Conservation (phyloP, 2,329 filamentous ascomycete genomes). For the Epichloe scottii region DNA sequence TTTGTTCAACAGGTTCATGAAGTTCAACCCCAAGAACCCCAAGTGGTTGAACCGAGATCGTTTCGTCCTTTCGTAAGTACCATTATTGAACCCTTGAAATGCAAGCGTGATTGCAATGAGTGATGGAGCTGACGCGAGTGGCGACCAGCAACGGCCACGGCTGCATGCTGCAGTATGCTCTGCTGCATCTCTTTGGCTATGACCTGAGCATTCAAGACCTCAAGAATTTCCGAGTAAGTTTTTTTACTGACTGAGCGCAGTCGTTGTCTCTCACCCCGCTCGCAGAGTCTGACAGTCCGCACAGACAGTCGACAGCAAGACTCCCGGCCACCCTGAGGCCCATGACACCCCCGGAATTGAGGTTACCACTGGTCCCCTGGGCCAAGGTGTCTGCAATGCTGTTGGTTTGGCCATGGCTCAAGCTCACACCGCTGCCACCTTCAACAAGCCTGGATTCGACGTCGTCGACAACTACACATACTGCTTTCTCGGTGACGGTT, state of each 20-base stretch:
- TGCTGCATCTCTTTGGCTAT: conserved; percentile 95
- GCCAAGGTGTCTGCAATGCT: conserved; percentile 93
- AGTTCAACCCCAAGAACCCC: conserved; percentile 98
- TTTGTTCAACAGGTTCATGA: conserved; percentile 98
- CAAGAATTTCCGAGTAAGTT: conserved; percentile 87
- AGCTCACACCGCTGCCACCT: conserved; percentile 76
- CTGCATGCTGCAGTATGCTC: conserved; percentile 98
- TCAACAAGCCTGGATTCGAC: conserved; percentile 93
- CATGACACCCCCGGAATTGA: conserved; percentile 95
- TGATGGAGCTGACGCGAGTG: conserved; percentile 1
- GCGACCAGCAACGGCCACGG: conserved; percentile 78
- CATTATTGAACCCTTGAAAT: not conserved
- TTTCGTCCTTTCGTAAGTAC: conserved; percentile 93
- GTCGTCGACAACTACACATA: conserved; percentile 96
- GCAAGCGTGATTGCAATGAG: not conserved
- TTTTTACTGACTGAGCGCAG: not conserved
- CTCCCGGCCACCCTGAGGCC: conserved; percentile 89
- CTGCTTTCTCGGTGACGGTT: conserved; percentile 93
- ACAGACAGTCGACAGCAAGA: conserved; percentile 54
- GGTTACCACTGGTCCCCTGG: conserved; percentile 94
- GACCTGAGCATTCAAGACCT: conserved; percentile 76
- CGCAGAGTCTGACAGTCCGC: conserved; percentile 2
- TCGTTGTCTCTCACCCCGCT: not conserved
- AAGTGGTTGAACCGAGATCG: conserved; percentile 95
- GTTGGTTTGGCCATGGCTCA: conserved; percentile 97